A percentile compares a stretch with the other conserved stretches of the same genome.
Evolutionary conservation across 2,329 filamentous ascomycete genomes (phyloP).

Genomic region (Fusarium newnesense): DNA sequence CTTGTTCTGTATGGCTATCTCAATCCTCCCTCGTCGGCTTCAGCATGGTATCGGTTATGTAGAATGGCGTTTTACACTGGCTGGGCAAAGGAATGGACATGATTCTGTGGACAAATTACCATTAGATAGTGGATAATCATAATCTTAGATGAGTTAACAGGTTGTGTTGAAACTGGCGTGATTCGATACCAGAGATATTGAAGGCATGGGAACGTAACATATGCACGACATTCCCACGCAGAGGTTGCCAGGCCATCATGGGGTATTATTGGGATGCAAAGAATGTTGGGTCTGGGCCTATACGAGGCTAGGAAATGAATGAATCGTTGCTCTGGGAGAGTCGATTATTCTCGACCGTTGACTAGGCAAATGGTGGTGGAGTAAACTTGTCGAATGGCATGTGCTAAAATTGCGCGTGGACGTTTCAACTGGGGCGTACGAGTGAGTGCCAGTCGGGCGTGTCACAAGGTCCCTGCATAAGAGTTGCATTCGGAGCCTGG

Average conservation of each 20-base stretch:
- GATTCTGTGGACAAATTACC: conserved; percentile 23
- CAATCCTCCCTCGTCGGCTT: conserved; percentile 1
- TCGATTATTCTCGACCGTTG: conserved; percentile 5
- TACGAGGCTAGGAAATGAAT: not conserved
- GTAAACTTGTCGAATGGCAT: conserved; percentile 17
- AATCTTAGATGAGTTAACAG: conserved; percentile 24
- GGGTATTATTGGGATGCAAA: not conserved
- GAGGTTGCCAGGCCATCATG: conserved; percentile 1
- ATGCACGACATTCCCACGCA: conserved; percentile 23
- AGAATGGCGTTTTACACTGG: conserved; percentile 12
- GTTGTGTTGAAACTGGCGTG: not conserved
- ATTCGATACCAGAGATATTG: not conserved
- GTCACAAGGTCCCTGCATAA: conserved; percentile 27
- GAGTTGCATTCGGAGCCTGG: not conserved
- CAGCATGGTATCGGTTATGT: conserved; percentile 12
- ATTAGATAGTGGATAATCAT: conserved; percentile 31
- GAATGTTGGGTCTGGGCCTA: conserved; percentile 5
- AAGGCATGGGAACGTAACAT: not conserved
- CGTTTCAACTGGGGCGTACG: conserved; percentile 1
- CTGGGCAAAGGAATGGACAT: conserved; percentile 18
- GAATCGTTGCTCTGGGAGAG: conserved; percentile 4
- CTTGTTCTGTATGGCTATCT: conserved; percentile 18
- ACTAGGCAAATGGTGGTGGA: not conserved
- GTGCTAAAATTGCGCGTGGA: conserved; percentile 31
- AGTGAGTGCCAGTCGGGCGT: not conserved